Conservation (phyloP, 2,329 filamentous ascomycete species). For the Pyricularia pennisetigena region DNA sequence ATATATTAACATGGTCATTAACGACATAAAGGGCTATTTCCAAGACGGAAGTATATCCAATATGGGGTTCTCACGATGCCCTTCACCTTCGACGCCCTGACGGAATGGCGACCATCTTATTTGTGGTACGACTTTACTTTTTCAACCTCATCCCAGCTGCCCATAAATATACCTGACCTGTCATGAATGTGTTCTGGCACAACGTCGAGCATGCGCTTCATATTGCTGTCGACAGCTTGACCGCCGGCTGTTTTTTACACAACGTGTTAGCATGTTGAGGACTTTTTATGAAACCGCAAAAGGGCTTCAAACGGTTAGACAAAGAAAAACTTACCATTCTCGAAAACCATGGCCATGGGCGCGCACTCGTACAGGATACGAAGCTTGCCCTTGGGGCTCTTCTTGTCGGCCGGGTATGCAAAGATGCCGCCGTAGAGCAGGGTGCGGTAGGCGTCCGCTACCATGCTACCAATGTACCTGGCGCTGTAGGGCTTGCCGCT, state of each 20-base stretch:
- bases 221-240: slow-evolving; percentile 82
- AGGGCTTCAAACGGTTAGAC: background rate
- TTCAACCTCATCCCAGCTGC: slow-evolving; percentile 88
- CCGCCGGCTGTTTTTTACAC: slow-evolving; percentile 58
- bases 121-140: slow-evolving; percentile 84
- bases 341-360: slow-evolving; percentile 97
- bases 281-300: background rate
- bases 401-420: slow-evolving; percentile 94
- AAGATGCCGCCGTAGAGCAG: slow-evolving; percentile 94
- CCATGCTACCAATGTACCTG: slow-evolving; percentile 96
- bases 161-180: slow-evolving; percentile 89
- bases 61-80: background rate
- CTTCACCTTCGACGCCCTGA: background rate
- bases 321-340: slow-evolving; percentile 63
- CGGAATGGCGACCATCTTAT: slow-evolving; percentile 14
- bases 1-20: background rate
- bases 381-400: slow-evolving; percentile 97
- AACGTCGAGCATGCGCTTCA: slow-evolving; percentile 83
- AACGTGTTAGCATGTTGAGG: background rate
- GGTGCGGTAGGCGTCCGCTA: slow-evolving; percentile 94
- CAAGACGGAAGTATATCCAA: background rate
- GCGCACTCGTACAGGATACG: slow-evolving; percentile 97
- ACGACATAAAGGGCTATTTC: background rate
- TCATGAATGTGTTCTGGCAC: slow-evolving; percentile 92
- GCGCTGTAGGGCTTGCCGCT: slow-evolving; percentile 85